Evolutionary conservation across 2,329 filamentous ascomycete species (phyloP).

Genomic region (Colletotrichum higginsianum): DNA sequence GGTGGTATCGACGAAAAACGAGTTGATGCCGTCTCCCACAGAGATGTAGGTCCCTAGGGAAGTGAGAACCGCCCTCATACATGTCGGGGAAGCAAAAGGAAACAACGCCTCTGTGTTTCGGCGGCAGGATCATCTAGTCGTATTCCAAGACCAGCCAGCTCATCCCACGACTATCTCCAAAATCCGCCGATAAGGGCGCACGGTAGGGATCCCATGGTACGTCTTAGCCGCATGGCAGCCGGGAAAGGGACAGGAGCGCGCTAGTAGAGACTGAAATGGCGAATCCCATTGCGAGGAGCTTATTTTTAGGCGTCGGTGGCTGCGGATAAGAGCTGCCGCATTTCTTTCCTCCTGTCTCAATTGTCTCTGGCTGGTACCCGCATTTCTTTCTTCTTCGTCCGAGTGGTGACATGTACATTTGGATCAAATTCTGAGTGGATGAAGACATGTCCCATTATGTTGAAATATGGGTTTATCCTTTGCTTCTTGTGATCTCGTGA

Average conservation of each 20-base stretch:
- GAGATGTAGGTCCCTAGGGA: too few relatives aligned
- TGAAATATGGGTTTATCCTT: neutral
- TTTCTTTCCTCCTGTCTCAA: conserved; percentile 19
- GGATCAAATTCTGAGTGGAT: neutral
- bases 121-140: neutral
- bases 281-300: conserved; percentile 19
- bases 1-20: neutral
- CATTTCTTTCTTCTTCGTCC: conserved; percentile 26
- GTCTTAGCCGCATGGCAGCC: conserved; percentile 27
- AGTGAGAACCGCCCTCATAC: neutral
- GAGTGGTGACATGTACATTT: conserved; percentile 21
- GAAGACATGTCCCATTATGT: neutral
- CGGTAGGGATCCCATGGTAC: neutral
- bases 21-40: neutral
- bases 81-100: neutral
- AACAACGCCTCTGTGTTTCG: neutral
- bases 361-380: neutral
- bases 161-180: neutral
- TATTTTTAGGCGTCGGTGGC: conserved; percentile 35
- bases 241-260: conserved; percentile 23
- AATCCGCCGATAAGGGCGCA: neutral
- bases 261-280: conserved; percentile 28
- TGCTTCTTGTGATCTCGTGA: neutral
- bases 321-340: conserved; percentile 33
- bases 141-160: conserved; percentile 8